Conservation (phyloP, 441 rosid species). For the Erodium moschatum region DNA sequence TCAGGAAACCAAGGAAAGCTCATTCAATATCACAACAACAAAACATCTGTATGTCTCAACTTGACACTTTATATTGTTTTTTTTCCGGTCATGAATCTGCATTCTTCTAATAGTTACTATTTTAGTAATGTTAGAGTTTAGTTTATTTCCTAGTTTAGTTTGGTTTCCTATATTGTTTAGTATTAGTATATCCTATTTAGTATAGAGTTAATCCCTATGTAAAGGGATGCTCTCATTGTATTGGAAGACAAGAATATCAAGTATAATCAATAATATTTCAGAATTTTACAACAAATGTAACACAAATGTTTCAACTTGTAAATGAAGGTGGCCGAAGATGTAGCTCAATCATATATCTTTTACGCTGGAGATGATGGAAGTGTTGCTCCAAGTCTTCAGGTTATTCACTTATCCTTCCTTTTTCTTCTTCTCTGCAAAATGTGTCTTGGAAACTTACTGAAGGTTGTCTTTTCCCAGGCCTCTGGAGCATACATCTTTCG, state of each 20-base stretch:
- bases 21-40: constrained; percentile 34
- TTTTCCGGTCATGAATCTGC: background rate
- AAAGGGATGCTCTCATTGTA: too few relatives aligned
- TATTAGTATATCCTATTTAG: too few relatives aligned
- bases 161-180: too few relatives aligned
- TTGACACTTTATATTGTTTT: constrained; percentile 1
- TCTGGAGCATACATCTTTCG: constrained; percentile 96
- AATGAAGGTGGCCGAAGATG: constrained; percentile 33
- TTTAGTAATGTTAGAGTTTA: too few relatives aligned
- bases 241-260: too few relatives aligned
- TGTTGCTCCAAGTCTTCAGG: constrained; percentile 37
- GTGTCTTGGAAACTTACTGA: constrained; percentile 12
- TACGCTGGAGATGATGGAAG: constrained; percentile 55
- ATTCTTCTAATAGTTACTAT: background rate
- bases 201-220: too few relatives aligned
- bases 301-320: constrained; percentile 15
- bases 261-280: too few relatives aligned
- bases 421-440: background rate
- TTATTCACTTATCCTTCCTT: constrained; percentile 25
- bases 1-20: constrained; percentile 45
- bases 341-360: constrained; percentile 49
- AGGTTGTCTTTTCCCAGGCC: constrained; percentile 34
- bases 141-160: too few relatives aligned
- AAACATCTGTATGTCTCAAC: constrained; percentile 28
- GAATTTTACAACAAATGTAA: too few relatives aligned